Base-by-base conservation (phyloP, 805 yeast species). In the Cyberlindnera maclurae region DNA sequence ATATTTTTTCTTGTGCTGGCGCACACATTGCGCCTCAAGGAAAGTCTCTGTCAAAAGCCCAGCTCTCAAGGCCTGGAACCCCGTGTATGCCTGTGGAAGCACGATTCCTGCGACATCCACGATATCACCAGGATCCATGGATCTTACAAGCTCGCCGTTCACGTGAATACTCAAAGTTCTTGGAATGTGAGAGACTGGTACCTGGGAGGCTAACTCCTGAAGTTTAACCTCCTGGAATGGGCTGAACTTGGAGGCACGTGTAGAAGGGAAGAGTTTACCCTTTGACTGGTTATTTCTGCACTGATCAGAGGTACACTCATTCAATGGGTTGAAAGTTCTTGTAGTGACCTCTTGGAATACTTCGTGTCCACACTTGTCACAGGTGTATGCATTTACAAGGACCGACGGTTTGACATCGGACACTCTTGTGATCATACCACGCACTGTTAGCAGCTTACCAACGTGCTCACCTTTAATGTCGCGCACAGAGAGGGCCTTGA, bases 171-270 rank as follows among this genome's bases (percentile, higher is more conserved):
- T 75, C 46, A 93, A 68, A 24, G 87, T 66, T 54, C 99, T 75
- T 35, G 99, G 99, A 46, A 93, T 93, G 60, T 90, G 96, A 38
- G 98, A 98, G 22, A 89, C 90, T 1, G 99, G 99, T 13, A 93
- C 98, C 64, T 93, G 98, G 48, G 82, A 81, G 4, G 97, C 85
- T 58, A 90, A 67, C 63, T 93, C 99, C 67, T 93, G 99, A 45
- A 93, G 72, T 54, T 86, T 82, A 40, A 89, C 93, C 54, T 93
- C 98, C 65, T 93, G 99, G 71, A 89, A 93, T 6, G 96, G 85
- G 39, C 82, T 72, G 55, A 94, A 93, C 63, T 93, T 93, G 26
- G 97, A 88, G 3, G 98, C 98, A 52, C 99, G 75, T 11, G 97
- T 88, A 33, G 90, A 77, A 77, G 89, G 84, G 60, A 83, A 87